These are phyloP conservation scores for Cystofilobasidium ferigula DNA, from an alignment of 768 basidiomycete species.

Conservation along the genomic window DNA sequence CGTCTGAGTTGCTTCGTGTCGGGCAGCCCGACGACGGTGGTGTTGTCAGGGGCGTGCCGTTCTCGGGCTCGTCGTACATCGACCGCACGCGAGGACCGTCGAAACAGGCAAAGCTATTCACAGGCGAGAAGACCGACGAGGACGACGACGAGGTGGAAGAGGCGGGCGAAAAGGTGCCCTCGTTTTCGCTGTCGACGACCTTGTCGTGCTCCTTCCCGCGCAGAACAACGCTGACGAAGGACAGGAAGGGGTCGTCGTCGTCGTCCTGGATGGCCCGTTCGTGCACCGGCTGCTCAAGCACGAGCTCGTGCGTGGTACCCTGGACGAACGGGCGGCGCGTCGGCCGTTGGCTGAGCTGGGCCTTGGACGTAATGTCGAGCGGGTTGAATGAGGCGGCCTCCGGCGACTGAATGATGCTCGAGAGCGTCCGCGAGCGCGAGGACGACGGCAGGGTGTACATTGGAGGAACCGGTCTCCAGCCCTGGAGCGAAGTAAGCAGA, in stretches of 20 bases:
- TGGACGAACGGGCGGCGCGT: neutral
- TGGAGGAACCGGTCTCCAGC: too few relatives aligned
- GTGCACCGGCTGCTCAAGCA: neutral
- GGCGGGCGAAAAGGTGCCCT: neutral
- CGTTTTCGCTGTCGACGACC: too few relatives aligned
- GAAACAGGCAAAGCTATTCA: neutral
- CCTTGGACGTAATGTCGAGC: neutral
- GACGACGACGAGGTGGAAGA: neutral
- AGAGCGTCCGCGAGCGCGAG: neutral
- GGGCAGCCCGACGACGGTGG: neutral
- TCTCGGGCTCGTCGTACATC: neutral
- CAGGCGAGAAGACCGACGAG: too few relatives aligned
- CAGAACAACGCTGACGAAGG: neutral
- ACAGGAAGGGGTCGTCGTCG: constrained; percentile 5
- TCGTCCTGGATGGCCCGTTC: neutral
- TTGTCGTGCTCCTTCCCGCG: neutral
- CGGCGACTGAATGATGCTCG: neutral
- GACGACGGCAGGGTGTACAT: neutral
- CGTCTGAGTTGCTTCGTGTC: constrained; percentile 3
- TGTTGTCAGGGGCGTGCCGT: neutral
- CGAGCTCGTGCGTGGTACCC: constrained; percentile 1
- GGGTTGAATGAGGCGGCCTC: neutral
- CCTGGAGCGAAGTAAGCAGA: neutral
- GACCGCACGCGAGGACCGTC: neutral
- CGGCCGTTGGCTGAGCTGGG: constrained; percentile 1